Conservation (phyloP, 140 eudicot species). For the Flaveria floridana region DNA sequence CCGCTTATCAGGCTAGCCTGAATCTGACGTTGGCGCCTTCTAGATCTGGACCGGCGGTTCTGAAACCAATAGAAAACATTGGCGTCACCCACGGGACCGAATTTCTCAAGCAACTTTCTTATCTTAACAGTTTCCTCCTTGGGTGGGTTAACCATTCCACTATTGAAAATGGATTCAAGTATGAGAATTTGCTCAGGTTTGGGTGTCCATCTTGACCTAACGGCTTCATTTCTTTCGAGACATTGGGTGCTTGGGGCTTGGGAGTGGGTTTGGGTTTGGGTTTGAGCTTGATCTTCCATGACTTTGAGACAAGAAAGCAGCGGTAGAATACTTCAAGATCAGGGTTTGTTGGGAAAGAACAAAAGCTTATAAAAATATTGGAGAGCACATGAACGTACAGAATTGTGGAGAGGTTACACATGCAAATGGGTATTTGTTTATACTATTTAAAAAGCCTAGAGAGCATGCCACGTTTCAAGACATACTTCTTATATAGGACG, state of each 20-base stretch:
- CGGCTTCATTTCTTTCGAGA: constrained; percentile 55
- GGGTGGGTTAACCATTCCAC: constrained; percentile 95
- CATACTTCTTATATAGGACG: constrained; percentile 20
- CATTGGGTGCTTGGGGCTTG: constrained; percentile 31
- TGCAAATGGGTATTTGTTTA: constrained; percentile 45
- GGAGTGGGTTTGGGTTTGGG: constrained; percentile 23
- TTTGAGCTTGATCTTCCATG: constrained; percentile 41
- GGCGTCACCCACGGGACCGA: constrained; percentile 85
- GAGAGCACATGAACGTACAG: constrained; percentile 48
- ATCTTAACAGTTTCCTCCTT: constrained; percentile 81
- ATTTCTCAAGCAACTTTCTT: constrained; percentile 67
- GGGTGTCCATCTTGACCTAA: constrained; percentile 90
- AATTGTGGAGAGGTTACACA: constrained; percentile 28
- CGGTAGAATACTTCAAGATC: constrained; percentile 41
- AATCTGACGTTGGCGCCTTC: constrained; percentile 82
- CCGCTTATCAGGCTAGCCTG: constrained; percentile 49
- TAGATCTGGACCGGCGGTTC: constrained; percentile 83
- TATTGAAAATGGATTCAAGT: constrained; percentile 86
- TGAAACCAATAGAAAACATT: constrained; percentile 98
- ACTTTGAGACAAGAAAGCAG: constrained; percentile 42
- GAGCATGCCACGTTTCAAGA: constrained; percentile 40
- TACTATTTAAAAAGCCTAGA: constrained; percentile 36
- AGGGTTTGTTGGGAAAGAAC: constrained; percentile 47
- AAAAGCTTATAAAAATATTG: constrained; percentile 26
- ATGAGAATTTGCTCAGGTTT: constrained; percentile 91